Conservation (phyloP, 345 rosid species). For the Dipteronia sinensis region DNA sequence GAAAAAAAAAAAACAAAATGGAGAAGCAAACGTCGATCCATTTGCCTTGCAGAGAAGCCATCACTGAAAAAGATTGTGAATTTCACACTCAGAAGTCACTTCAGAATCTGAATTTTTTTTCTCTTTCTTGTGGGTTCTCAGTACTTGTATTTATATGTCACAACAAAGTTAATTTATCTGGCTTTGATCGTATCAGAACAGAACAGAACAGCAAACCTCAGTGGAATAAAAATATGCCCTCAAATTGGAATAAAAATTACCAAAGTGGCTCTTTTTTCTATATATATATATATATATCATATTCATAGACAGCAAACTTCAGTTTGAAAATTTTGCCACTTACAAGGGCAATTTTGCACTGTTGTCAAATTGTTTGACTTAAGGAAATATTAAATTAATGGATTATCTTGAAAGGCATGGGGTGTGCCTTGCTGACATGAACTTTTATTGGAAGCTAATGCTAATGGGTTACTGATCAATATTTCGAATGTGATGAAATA, state of each 20-base stretch:
- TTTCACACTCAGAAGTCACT: not conserved
- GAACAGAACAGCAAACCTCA: too few relatives aligned
- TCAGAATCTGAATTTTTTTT: not conserved
- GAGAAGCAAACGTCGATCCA: slow-evolving; percentile 62
- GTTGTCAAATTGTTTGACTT: not conserved
- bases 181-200: too few relatives aligned
- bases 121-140: not conserved
- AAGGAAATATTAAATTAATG: not conserved
- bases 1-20: too few relatives aligned
- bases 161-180: too few relatives aligned
- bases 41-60: slow-evolving; percentile 53
- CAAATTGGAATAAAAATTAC: not conserved
- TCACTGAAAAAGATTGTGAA: not conserved
- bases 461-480: too few relatives aligned
- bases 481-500: too few relatives aligned
- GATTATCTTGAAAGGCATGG: slow-evolving; percentile 15
- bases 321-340: not conserved
- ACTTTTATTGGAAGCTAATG: too few relatives aligned
- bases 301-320: not conserved
- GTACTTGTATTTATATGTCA: not conserved
- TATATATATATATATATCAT: not conserved
- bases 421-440: slow-evolving; percentile 8
- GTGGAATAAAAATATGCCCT: too few relatives aligned
- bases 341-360: not conserved
- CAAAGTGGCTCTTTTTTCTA: not conserved